Conservation (phyloP, 2,329 filamentous ascomycete genomes). For the Cladophialophora immunda region DNA sequence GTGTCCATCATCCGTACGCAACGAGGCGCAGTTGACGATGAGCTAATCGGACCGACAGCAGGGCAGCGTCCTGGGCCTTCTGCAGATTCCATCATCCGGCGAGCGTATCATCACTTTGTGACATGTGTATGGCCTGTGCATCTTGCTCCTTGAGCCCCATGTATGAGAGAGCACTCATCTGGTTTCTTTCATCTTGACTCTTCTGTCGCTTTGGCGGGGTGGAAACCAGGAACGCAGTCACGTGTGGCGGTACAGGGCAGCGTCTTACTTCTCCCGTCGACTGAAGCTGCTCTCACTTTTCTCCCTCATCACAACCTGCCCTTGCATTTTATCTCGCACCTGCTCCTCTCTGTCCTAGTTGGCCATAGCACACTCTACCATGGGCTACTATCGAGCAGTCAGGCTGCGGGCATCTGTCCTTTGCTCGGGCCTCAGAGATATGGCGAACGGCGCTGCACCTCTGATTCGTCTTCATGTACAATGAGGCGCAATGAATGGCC, state of each 20-base stretch:
- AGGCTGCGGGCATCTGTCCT: not conserved
- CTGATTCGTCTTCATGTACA: not conserved
- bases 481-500: not conserved
- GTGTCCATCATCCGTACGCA: not conserved
- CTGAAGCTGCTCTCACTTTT: not conserved
- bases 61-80: not conserved
- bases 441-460: not conserved
- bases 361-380: not conserved
- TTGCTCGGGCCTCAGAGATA: not conserved
- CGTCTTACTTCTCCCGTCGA: not conserved
- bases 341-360: not conserved
- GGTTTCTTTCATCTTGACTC: not conserved
- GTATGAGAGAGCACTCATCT: too few relatives aligned
- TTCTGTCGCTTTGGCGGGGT: not conserved
- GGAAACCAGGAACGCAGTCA: not conserved
- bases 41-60: not conserved
- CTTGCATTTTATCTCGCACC: not conserved
- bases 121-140: not conserved
- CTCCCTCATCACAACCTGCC: not conserved
- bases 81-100: constrained; percentile 1
- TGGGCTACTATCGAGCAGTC: not conserved
- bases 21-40: not conserved
- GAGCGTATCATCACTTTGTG: not conserved
- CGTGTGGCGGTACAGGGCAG: not conserved
- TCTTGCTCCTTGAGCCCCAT: not conserved